Evolutionary conservation across 257 asterid genomes (phyloP).

Genomic region (Coffea canephora): DNA sequence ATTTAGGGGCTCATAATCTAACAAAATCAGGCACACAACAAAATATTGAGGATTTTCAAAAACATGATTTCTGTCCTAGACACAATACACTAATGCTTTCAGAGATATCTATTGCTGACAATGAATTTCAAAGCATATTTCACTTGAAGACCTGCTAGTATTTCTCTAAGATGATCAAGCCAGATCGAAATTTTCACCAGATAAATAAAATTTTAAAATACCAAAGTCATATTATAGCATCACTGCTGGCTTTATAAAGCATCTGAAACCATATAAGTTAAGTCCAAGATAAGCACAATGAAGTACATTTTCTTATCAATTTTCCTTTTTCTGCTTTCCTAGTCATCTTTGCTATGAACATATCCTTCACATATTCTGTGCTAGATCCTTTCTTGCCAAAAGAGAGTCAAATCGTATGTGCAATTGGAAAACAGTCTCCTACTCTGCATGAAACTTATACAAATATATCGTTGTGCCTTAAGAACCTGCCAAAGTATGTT

Average conservation of each 20-base stretch:
- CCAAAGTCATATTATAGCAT: not conserved
- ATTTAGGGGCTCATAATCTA: too few relatives aligned
- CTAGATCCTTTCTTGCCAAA: not conserved
- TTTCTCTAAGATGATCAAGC: not conserved
- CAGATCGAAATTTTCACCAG: not conserved
- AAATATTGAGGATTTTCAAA: not conserved
- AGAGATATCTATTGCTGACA: not conserved
- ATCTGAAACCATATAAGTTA: too few relatives aligned
- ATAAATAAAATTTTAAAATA: too few relatives aligned
- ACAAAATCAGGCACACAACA: too few relatives aligned
- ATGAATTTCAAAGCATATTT: not conserved
- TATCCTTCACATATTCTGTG: not conserved
- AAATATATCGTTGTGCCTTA: not conserved
- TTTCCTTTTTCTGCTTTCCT: not conserved
- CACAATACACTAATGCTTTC: not conserved
- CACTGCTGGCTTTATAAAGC: not conserved
- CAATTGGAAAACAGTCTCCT: not conserved
- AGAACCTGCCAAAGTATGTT: not conserved
- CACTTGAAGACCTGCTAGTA: not conserved
- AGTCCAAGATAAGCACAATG: not conserved
- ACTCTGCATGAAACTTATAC: too few relatives aligned
- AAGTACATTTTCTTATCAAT: not conserved
- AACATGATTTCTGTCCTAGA: not conserved
- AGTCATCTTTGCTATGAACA: not conserved
- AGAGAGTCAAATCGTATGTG: not conserved